These are phyloP conservation scores for Stromatinia cepivora DNA, from an alignment of 2,329 filamentous ascomycete genomes.

Conservation along the genomic window DNA sequence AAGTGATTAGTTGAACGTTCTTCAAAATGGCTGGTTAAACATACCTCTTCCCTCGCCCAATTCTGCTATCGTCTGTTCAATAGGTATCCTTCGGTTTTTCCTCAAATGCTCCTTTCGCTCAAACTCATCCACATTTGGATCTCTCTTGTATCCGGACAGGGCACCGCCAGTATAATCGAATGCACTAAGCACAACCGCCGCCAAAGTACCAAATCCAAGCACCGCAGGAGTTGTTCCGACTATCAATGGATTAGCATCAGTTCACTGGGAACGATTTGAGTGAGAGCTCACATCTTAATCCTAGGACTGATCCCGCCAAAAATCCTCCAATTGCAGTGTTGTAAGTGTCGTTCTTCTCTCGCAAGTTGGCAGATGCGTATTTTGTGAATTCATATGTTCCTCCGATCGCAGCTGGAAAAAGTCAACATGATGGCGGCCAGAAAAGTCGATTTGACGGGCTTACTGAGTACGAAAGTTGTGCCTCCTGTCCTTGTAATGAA, in stretches of 20 bases:
- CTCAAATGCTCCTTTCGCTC: slow-evolving; percentile 62
- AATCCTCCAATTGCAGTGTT: slow-evolving; percentile 67
- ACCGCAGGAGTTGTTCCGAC: slow-evolving; percentile 63
- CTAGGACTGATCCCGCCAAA: slow-evolving; percentile 61
- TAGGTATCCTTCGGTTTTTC: slow-evolving; percentile 60
- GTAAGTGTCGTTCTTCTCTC: slow-evolving; percentile 65
- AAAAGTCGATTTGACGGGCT: slow-evolving; percentile 11
- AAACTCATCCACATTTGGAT: slow-evolving; percentile 60
- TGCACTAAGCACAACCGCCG: slow-evolving; percentile 56
- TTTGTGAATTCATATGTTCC: slow-evolving; percentile 66
- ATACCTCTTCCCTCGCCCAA: slow-evolving; percentile 71
- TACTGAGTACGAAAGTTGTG: slow-evolving; percentile 68
- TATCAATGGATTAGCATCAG: slow-evolving; percentile 38
- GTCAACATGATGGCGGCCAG: slow-evolving; percentile 23
- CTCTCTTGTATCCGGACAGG: slow-evolving; percentile 52
- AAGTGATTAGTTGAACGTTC: neutral
- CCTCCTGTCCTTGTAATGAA: slow-evolving; percentile 78
- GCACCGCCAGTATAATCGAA: slow-evolving; percentile 65
- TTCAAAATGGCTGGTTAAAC: slow-evolving; percentile 30
- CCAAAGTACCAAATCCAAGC: slow-evolving; percentile 60
- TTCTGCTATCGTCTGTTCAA: slow-evolving; percentile 65
- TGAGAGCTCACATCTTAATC: slow-evolving; percentile 55
- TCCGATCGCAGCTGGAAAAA: slow-evolving; percentile 61
- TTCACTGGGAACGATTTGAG: neutral
- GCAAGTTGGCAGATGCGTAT: slow-evolving; percentile 66